Evolutionary conservation across 441 rosid genomes (phyloP).

Genomic region (Bocquillonia castaneifolia): DNA sequence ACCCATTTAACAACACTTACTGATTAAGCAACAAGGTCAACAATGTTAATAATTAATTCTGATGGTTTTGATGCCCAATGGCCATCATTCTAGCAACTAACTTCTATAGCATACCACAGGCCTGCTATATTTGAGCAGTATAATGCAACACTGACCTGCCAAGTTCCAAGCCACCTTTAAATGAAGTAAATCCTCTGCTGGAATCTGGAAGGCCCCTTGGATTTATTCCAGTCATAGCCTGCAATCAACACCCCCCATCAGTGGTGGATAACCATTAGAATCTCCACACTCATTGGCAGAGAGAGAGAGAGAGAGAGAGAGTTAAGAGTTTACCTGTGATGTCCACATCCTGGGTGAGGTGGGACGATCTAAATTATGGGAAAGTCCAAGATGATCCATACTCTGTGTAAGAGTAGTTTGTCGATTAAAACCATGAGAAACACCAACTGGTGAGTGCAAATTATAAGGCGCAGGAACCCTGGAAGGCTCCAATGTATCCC

Average conservation of each 20-base stretch:
- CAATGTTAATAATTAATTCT: neutral
- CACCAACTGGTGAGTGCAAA: conserved; percentile 37
- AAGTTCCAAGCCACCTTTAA: conserved; percentile 51
- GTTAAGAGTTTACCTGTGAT: conserved; percentile 53
- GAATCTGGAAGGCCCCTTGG: conserved; percentile 42
- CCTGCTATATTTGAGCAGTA: neutral
- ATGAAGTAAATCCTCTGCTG: conserved; percentile 49
- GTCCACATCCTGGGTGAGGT: conserved; percentile 58
- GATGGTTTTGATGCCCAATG: neutral
- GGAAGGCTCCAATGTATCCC: conserved; percentile 15
- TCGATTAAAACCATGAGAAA: conserved; percentile 39
- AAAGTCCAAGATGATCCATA: conserved; percentile 44
- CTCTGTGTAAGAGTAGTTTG: conserved; percentile 28
- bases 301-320: conserved; percentile 20
- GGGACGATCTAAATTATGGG: conserved; percentile 40
- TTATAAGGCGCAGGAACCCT: conserved; percentile 33
- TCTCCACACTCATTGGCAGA: neutral
- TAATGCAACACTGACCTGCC: conserved; percentile 52
- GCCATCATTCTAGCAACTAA: neutral
- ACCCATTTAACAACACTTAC: neutral
- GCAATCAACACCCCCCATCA: conserved; percentile 27
- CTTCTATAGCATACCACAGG: neutral
- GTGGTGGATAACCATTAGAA: conserved; percentile 19
- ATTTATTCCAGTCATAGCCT: conserved; percentile 43
- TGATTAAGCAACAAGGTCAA: neutral